Conservation (phyloP, 2,329 filamentous ascomycete genomes). For the Hypoxylon sp. region DNA sequence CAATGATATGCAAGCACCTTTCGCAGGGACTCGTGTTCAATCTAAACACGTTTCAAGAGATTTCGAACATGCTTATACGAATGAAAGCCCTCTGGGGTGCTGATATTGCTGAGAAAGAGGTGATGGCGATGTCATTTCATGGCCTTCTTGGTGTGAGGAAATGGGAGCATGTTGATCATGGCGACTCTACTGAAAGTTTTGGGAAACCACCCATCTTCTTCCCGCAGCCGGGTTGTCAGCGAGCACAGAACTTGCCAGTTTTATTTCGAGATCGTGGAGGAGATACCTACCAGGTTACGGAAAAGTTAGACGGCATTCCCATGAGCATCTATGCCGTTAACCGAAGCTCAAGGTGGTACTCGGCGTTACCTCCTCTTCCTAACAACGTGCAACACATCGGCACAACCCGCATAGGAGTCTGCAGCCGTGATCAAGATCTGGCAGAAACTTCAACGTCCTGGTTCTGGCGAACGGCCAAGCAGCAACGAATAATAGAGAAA, state of each 20-base stretch:
- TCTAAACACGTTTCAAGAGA: neutral
- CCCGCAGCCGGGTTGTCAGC: neutral
- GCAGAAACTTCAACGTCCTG: neutral
- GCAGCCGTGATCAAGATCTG: constrained; percentile 1
- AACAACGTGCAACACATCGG: neutral
- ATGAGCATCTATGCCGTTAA: constrained; percentile 13
- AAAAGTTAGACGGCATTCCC: constrained; percentile 6
- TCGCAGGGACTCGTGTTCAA: constrained; percentile 11
- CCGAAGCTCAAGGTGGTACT: neutral
- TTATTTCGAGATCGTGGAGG: constrained; percentile 6
- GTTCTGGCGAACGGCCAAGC: constrained; percentile 2
- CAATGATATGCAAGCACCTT: constrained; percentile 7
- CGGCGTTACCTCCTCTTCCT: neutral
- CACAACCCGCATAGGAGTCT: constrained; percentile 1
- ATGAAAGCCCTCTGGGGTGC: neutral
- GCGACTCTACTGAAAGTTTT: neutral
- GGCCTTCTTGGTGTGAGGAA: neutral
- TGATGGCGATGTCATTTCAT: constrained; percentile 3
- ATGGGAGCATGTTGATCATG: neutral
- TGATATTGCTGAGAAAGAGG: neutral
- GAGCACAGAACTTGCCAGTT: neutral
- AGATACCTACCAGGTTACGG: neutral
- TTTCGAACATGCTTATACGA: neutral
- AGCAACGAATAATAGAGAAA: constrained; percentile 11
- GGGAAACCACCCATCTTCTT: constrained; percentile 4